These are phyloP conservation scores for Abortiporus biennis DNA, from an alignment of 1,284 basidiomycete species.

Conservation along the genomic window DNA sequence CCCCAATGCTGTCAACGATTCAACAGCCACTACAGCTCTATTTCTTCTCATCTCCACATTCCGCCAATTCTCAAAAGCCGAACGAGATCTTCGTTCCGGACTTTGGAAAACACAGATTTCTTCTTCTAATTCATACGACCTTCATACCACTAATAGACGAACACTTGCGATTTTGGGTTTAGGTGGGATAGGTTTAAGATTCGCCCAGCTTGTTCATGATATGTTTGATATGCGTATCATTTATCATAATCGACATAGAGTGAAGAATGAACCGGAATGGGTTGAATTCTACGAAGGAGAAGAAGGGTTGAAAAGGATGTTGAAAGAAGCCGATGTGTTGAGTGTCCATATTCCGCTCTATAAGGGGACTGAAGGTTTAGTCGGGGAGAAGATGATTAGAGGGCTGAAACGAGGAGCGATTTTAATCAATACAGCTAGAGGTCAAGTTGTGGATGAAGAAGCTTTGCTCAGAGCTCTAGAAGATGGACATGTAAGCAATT, in stretches of 20 bases:
- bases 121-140: constrained; percentile 56
- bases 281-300: constrained; percentile 61
- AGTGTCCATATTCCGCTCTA: constrained; percentile 71
- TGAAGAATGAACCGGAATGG: constrained; percentile 58
- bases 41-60: constrained; percentile 84
- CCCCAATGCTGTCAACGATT: constrained; percentile 87
- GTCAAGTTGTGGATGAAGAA: constrained; percentile 84
- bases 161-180: constrained; percentile 85
- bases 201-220: constrained; percentile 62
- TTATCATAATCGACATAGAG: constrained; percentile 69
- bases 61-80: constrained; percentile 71
- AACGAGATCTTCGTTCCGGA: constrained; percentile 56
- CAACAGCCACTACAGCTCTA: constrained; percentile 84
- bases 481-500: constrained; percentile 67
- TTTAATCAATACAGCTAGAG: constrained; percentile 87
- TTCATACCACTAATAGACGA: constrained; percentile 71
- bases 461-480: constrained; percentile 82
- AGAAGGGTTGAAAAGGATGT: constrained; percentile 63
- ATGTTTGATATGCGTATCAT: constrained; percentile 89
- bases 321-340: constrained; percentile 75
- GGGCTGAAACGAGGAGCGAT: constrained; percentile 77
- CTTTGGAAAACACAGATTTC: constrained; percentile 51
- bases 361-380: constrained; percentile 68
- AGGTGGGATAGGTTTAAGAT: constrained; percentile 79
- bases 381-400: constrained; percentile 76